phyloP scores from a whole-genome alignment of 2,329 filamentous ascomycete species.

The Penicillium sp. region DNA sequence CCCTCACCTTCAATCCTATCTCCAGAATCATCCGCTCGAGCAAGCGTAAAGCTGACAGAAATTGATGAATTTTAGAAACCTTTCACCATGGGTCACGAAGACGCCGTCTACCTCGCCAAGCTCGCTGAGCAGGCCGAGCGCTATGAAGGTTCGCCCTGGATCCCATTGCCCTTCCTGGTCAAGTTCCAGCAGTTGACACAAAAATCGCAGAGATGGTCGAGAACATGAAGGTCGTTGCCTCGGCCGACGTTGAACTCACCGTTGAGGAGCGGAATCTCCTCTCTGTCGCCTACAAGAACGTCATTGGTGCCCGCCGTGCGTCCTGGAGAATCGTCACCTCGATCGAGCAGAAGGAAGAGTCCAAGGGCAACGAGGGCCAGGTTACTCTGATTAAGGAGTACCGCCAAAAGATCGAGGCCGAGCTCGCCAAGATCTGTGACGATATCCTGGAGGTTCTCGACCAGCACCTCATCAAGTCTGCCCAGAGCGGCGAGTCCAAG shows the following conservation, averaged over 20 bases:
- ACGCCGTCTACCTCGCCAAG: slow-evolving; percentile 99
- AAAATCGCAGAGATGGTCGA: slow-evolving; percentile 84
- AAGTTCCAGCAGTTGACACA: slow-evolving; percentile 16
- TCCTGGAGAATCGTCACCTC: slow-evolving; percentile 98
- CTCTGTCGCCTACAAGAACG: slow-evolving; percentile 98
- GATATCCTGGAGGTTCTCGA: slow-evolving; percentile 95
- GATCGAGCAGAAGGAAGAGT: slow-evolving; percentile 99
- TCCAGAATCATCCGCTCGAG: background rate
- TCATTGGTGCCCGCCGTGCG: slow-evolving; percentile 92
- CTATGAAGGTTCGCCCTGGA: slow-evolving; percentile 77
- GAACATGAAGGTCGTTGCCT: slow-evolving; percentile 99
- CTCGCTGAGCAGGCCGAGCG: slow-evolving; percentile 99
- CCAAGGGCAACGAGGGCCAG: slow-evolving; percentile 92
- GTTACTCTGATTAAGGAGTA: slow-evolving; percentile 94
- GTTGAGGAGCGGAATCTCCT: slow-evolving; percentile 98
- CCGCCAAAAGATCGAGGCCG: slow-evolving; percentile 95
- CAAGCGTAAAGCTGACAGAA: slow-evolving; percentile 1
- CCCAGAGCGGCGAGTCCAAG: slow-evolving; percentile 95
- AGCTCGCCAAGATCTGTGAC: slow-evolving; percentile 96
- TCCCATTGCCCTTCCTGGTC: slow-evolving; percentile 7
- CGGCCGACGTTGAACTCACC: slow-evolving; percentile 75
- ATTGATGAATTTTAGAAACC: slow-evolving; percentile 30
- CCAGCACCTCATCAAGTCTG: slow-evolving; percentile 88
- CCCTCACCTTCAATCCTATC: slow-evolving; percentile 4
- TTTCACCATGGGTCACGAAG: slow-evolving; percentile 95